Percentiles rank a stretch among this genome's conserved stretches.
phyloP scores from a whole-genome alignment of 2,329 filamentous ascomycete genomes.

The Dichotomopilus funicola region DNA sequence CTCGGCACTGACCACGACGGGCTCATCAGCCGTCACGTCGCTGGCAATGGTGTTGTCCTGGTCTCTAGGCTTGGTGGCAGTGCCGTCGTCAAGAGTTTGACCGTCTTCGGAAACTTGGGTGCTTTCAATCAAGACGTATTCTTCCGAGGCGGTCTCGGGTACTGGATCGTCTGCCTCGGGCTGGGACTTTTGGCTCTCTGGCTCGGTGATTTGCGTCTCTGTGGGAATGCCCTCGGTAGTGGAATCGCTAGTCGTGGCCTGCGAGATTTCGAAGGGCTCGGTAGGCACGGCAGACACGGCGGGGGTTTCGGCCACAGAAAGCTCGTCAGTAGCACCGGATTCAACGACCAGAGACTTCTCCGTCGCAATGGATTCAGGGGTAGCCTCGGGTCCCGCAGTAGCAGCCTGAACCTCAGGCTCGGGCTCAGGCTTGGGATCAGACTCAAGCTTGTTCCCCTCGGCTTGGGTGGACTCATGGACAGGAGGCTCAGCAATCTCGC shows the following conservation, averaged over 20 bases:
- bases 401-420: neutral
- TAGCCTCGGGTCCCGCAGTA: neutral
- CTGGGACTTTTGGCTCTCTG: neutral
- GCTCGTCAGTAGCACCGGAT: neutral
- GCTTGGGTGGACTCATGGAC: slow-evolving; percentile 6
- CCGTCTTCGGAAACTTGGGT: slow-evolving; percentile 1
- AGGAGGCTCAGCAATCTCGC: slow-evolving; percentile 7
- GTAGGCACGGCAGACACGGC: neutral
- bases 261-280: neutral
- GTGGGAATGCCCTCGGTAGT: neutral
- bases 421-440: neutral
- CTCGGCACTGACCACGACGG: neutral
- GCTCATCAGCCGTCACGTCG: neutral
- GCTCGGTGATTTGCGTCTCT: neutral
- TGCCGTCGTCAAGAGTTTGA: neutral
- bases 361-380: neutral
- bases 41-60: neutral
- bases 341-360: slow-evolving; percentile 1
- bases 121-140: slow-evolving; percentile 17
- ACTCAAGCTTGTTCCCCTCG: slow-evolving; percentile 2
- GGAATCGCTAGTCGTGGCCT: neutral
- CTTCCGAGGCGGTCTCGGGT: slow-evolving; percentile 11
- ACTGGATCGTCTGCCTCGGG: neutral
- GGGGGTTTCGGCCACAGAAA: neutral
- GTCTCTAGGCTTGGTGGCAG: neutral